A percentile compares a stretch with the other conserved stretches of the same genome.
These are phyloP conservation scores for Tausonia pullulans DNA, from an alignment of 1,284 basidiomycete species.

Conservation along the genomic window DNA sequence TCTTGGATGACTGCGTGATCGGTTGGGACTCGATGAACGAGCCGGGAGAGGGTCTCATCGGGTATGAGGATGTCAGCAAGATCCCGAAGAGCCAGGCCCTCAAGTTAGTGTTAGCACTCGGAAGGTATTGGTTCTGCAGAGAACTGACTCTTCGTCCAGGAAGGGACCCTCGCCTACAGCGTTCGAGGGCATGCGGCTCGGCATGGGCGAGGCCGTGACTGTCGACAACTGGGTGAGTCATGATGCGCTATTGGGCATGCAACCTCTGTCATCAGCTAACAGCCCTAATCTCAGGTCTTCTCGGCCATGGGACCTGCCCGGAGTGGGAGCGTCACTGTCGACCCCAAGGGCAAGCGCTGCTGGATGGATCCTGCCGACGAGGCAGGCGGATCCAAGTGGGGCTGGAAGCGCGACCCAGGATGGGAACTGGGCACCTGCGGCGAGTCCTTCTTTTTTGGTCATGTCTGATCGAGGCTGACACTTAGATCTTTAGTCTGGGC, in stretches of 20 bases:
- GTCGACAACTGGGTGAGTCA: constrained; percentile 60
- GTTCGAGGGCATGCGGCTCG: constrained; percentile 69
- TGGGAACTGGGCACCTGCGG: constrained; percentile 76
- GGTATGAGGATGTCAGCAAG: constrained; percentile 57
- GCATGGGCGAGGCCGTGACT: constrained; percentile 73
- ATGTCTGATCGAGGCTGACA: neutral
- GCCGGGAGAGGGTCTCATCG: constrained; percentile 77
- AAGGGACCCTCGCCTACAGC: constrained; percentile 82
- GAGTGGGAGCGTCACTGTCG: constrained; percentile 61
- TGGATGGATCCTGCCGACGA: constrained; percentile 52
- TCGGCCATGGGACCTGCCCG: constrained; percentile 65
- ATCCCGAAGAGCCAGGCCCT: constrained; percentile 58
- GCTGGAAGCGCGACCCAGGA: constrained; percentile 60
- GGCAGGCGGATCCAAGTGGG: constrained; percentile 45
- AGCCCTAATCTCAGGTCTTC: constrained; percentile 40
- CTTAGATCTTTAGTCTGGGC: constrained; percentile 55
- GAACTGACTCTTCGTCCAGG: constrained; percentile 6
- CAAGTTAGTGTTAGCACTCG: constrained; percentile 31
- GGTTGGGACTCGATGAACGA: constrained; percentile 98
- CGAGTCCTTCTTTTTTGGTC: constrained; percentile 22
- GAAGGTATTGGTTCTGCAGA: neutral
- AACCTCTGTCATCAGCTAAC: neutral
- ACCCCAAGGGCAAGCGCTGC: constrained; percentile 64
- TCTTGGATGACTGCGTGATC: constrained; percentile 77
- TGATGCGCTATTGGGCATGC: neutral